Base-by-base conservation (phyloP, 2,329 filamentous ascomycete genomes). In the Fonsecaea monophora region DNA sequence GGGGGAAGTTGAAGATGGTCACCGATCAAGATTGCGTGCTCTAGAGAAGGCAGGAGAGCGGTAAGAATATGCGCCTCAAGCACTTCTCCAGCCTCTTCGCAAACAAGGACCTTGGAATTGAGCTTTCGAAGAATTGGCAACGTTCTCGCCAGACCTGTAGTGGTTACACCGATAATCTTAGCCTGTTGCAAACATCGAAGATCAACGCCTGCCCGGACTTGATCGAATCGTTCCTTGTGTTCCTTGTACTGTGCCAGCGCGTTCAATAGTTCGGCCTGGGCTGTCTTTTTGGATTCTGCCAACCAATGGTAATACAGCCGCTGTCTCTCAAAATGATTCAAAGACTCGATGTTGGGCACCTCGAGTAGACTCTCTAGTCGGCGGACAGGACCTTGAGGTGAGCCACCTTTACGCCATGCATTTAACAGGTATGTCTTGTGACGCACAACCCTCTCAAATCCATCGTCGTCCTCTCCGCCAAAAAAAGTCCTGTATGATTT, bases 141-240 rank as follows among this genome's bases (percentile, higher is more conserved):
- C 9, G 79, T 78, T 25, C 76, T 74, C 3, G 85, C 85, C 0
- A 87, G 72, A 0, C 84, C 85, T 0, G 79, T 80, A 0, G 85
- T 86, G 0, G 84, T 87, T 3, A 86, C 72, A 0, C 85, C 85
- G 50, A 87, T 83, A 5, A 86, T 77, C 59, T 85, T 76, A 0
- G 83, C 83, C 21, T 75, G 70, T 3, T 68, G 48, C 7, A 79
- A 71, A 59, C 71, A 75, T 6, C 76, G 73, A 30, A 25, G 32
- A 40, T 63, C 60, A 21, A 63, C 60, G 25, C 25, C 35, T 53
- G 30, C 42, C 37, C 42, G 35, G 40, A 60, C 58, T 15, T 32
- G 15, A 13, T 60, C 58, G 25, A 30, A 53, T 4, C 18, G 18
- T 32, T 53, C 15, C 13, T 60, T 53, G 30, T 34, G 8, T 5